Evolutionary conservation across 2,329 filamentous ascomycete species (phyloP).

Genomic region (Dactylellina leptospora): DNA sequence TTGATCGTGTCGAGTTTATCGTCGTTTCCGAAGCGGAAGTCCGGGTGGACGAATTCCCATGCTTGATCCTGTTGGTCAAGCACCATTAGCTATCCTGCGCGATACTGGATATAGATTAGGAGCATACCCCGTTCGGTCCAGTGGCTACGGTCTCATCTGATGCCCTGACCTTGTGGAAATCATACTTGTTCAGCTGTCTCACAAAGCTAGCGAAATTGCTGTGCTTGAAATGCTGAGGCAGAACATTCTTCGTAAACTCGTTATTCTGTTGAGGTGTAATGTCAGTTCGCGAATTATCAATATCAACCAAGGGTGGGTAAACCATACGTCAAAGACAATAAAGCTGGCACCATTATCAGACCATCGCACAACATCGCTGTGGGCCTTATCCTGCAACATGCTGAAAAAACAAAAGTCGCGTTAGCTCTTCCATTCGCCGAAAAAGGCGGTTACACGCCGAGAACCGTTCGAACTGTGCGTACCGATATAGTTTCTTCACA

Average conservation of each 20-base stretch:
- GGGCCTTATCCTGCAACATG: constrained; percentile 95
- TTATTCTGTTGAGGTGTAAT: constrained; percentile 74
- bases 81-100: neutral
- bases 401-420: constrained; percentile 63
- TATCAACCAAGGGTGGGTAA: neutral
- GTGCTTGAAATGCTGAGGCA: constrained; percentile 99
- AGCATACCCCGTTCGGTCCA: constrained; percentile 38
- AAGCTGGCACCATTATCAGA: constrained; percentile 94
- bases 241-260: constrained; percentile 95
- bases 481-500: constrained; percentile 53
- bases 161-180: constrained; percentile 96
- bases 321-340: constrained; percentile 88
- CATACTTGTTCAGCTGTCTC: constrained; percentile 90
- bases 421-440: neutral
- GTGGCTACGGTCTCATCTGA: constrained; percentile 74
- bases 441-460: neutral
- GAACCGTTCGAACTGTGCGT: neutral
- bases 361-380: constrained; percentile 93
- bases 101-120: neutral
- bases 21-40: constrained; percentile 95
- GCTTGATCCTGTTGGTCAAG: constrained; percentile 65
- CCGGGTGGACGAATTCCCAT: constrained; percentile 97
- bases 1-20: constrained; percentile 96
- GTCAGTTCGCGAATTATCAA: constrained; percentile 1
- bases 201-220: constrained; percentile 98